phyloP scores from a whole-genome alignment of 306 rosid genomes.

The Glycine tomentella region DNA sequence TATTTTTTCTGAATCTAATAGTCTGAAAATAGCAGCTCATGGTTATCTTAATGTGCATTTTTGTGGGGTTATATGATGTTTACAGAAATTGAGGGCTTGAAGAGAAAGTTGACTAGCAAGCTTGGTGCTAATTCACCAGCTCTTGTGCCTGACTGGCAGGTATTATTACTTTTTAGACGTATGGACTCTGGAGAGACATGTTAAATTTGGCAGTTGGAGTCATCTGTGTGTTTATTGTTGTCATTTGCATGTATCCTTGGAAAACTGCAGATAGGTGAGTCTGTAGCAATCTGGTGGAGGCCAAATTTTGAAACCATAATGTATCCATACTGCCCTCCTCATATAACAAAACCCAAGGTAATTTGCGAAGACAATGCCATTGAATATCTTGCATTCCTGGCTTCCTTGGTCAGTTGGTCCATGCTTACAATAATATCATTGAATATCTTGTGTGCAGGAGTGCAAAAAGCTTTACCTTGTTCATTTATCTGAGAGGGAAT shows the following conservation, averaged over 20 bases:
- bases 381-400: background rate
- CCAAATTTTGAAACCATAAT: conserved; percentile 97
- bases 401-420: conserved; percentile 32
- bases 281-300: conserved; percentile 99
- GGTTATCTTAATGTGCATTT: conserved; percentile 11
- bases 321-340: conserved; percentile 99
- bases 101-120: conserved; percentile 96
- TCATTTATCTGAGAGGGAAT: conserved; percentile 96
- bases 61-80: conserved; percentile 20
- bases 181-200: background rate
- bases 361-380: conserved; percentile 6
- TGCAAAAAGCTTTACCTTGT: conserved; percentile 95
- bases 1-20: background rate
- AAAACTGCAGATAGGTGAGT: conserved; percentile 87
- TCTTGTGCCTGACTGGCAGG: conserved; percentile 98
- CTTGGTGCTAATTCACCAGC: conserved; percentile 86
- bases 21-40: conserved; percentile 22
- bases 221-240: conserved; percentile 19
- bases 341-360: conserved; percentile 98
- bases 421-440: conserved; percentile 23
- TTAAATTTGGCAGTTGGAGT: background rate
- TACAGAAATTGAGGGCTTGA: conserved; percentile 91
- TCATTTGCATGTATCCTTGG: conserved; percentile 17
- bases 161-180: conserved; percentile 42
- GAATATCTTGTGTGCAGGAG: conserved; percentile 64